phyloP scores from a whole-genome alignment of 2,329 filamentous ascomycete species.

The Leptographium lundbergii region DNA sequence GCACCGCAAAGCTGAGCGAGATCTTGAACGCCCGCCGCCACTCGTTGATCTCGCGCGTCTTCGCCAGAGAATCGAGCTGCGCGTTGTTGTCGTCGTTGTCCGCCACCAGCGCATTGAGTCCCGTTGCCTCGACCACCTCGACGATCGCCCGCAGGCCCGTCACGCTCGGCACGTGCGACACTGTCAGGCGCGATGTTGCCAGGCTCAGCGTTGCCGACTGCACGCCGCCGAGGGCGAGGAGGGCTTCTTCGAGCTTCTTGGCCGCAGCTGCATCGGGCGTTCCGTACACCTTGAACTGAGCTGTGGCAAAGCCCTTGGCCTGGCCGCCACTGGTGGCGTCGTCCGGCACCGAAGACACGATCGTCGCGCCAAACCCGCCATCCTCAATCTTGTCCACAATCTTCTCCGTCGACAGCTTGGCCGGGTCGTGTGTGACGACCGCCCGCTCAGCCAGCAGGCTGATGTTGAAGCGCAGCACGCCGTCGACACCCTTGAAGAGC shows the following conservation, averaged over 20 bases:
- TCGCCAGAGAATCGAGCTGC: slow-evolving; percentile 87
- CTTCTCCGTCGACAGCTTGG: slow-evolving; percentile 56
- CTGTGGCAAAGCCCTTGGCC: slow-evolving; percentile 42
- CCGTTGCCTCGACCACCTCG: slow-evolving; percentile 65
- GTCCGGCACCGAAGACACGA: slow-evolving; percentile 65
- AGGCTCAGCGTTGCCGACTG: slow-evolving; percentile 62
- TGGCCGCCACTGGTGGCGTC: slow-evolving; percentile 28
- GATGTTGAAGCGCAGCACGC: slow-evolving; percentile 83
- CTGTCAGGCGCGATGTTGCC: slow-evolving; percentile 57
- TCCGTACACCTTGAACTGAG: slow-evolving; percentile 79
- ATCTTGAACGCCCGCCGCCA: slow-evolving; percentile 74
- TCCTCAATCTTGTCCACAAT: slow-evolving; percentile 81
- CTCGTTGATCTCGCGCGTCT: slow-evolving; percentile 90
- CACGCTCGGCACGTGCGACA: slow-evolving; percentile 58
- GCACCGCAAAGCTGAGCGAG: slow-evolving; percentile 71
- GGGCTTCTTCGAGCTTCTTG: slow-evolving; percentile 52
- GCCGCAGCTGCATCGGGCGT: slow-evolving; percentile 60
- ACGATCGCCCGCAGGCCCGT: slow-evolving; percentile 75
- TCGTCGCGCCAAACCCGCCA: slow-evolving; percentile 70
- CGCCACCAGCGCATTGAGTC: slow-evolving; percentile 79
- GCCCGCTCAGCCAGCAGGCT: slow-evolving; percentile 87
- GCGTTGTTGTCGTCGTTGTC: slow-evolving; percentile 94
- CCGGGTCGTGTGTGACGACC: slow-evolving; percentile 70
- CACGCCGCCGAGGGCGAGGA: slow-evolving; percentile 58
- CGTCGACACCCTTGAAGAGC: slow-evolving; percentile 65